A percentile compares a stretch with the other conserved stretches of the same genome.
phyloP scores from a whole-genome alignment of 2,329 filamentous ascomycete species.

The Microdochium bolleyi region DNA sequence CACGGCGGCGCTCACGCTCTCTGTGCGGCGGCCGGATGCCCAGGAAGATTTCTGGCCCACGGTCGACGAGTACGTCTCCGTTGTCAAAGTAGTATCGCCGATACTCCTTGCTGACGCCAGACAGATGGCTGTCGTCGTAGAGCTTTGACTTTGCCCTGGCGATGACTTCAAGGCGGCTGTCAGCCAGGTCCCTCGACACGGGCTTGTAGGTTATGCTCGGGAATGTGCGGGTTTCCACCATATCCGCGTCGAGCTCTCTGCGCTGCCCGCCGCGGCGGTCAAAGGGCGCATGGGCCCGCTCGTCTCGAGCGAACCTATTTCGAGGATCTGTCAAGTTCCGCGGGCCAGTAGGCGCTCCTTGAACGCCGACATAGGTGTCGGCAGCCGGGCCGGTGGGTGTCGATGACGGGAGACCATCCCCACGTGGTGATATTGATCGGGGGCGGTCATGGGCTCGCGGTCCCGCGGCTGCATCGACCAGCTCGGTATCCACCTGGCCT shows the following conservation, averaged over 20 bases:
- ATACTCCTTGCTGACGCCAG: slow-evolving; percentile 31
- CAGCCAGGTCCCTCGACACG: slow-evolving; percentile 55
- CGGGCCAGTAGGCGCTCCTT: slow-evolving; percentile 28
- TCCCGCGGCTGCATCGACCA: slow-evolving; percentile 34
- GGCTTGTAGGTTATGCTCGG: slow-evolving; percentile 42
- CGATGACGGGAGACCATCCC: slow-evolving; percentile 10
- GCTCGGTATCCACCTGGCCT: slow-evolving; percentile 44
- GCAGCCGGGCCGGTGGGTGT: slow-evolving; percentile 20
- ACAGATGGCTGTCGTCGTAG: slow-evolving; percentile 22
- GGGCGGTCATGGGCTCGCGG: not conserved
- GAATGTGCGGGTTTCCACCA: slow-evolving; percentile 27
- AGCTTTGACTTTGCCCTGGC: slow-evolving; percentile 36
- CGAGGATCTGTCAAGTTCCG: not conserved
- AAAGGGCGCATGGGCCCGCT: slow-evolving; percentile 16
- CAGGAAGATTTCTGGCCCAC: slow-evolving; percentile 62
- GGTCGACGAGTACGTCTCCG: slow-evolving; percentile 58
- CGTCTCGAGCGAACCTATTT: slow-evolving; percentile 19
- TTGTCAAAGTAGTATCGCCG: slow-evolving; percentile 70
- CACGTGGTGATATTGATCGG: not conserved
- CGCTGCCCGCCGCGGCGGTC: slow-evolving; percentile 8
- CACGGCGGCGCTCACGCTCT: slow-evolving; percentile 32
- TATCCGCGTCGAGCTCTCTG: slow-evolving; percentile 9
- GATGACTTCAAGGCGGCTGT: slow-evolving; percentile 54
- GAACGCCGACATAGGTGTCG: slow-evolving; percentile 17
- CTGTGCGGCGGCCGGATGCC: slow-evolving; percentile 54